Percentiles rank a stretch among this genome's conserved stretches.
These are phyloP conservation scores for Neofusicoccum sp. DNA, from an alignment of 2,329 filamentous ascomycete species.

Conservation along the genomic window DNA sequence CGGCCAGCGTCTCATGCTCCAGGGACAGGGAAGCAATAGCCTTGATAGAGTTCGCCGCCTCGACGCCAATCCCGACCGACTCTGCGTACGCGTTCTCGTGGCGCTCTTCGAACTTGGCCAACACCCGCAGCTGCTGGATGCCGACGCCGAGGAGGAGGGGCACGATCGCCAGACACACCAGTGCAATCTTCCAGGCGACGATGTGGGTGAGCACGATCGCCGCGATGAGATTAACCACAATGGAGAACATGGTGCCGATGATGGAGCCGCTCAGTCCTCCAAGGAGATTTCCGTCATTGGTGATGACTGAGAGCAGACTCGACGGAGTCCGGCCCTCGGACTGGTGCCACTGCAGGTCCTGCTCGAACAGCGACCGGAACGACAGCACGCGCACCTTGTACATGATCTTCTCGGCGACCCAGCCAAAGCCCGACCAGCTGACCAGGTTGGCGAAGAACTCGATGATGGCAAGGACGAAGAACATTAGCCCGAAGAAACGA, in stretches of 20 bases:
- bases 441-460: constrained; percentile 64
- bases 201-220: constrained; percentile 71
- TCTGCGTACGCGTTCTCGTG: constrained; percentile 55
- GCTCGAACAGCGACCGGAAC: constrained; percentile 66
- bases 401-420: constrained; percentile 65
- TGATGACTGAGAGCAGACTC: constrained; percentile 67
- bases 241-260: constrained; percentile 69
- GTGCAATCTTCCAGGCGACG: constrained; percentile 74
- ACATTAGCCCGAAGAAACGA: constrained; percentile 59
- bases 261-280: constrained; percentile 71
- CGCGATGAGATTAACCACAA: constrained; percentile 67
- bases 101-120: constrained; percentile 61
- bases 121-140: constrained; percentile 66
- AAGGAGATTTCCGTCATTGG: constrained; percentile 67
- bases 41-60: constrained; percentile 56
- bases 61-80: constrained; percentile 55
- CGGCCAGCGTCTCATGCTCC: constrained; percentile 51
- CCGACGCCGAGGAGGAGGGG: constrained; percentile 70
- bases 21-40: constrained; percentile 56
- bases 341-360: constrained; percentile 73
- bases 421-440: constrained; percentile 61
- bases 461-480: constrained; percentile 62
- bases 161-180: constrained; percentile 70
- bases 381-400: constrained; percentile 65
- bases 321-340: constrained; percentile 64